Base-by-base conservation (phyloP, 305 asterid genomes). In the Plantago coronopus region DNA sequence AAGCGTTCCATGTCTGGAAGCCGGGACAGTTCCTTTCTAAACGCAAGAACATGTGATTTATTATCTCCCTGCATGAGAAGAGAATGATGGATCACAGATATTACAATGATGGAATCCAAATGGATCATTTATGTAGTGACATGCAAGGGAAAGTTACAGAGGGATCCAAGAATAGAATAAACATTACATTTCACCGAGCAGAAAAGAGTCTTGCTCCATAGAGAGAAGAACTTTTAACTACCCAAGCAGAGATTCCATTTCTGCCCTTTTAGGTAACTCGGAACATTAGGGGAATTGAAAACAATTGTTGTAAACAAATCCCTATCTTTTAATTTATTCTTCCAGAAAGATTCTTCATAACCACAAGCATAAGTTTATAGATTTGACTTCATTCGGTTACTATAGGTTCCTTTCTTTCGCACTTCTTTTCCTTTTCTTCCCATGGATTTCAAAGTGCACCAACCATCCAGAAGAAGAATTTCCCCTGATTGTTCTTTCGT, bases 1-100 rank as follows among this genome's bases (percentile, higher is more conserved):
- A 85, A 74, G 62, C 97, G 87, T 65, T 93, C 99, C 97, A 93
- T 84, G 72, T 93, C 99, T 0, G 96, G 97, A 61, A 93, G 88
- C 79, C 75, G 79, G 65, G 87, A 81, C 66, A 93, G 53, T 77
- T 93, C 95, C 73, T 85, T 93, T 74, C 96, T 80, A 65, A 93
- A 93, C 77, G 76, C 84, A 69, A 87, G 86, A 57, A 78, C 95
- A 57, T 68, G 53, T 65, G 89, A 81, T 61, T 62, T 77, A 77
- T 85, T 83, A 49, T 61, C 71, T 69, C 91, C 97, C 97, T 89
- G 62, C 51, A 72, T 64, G 47, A n/a, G 45, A 55, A 66, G 50
- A 21, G 45, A 55, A 60, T 9, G 25, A 46, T 46, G 13, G 27
- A 38, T 53, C 0, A 16, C 5, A 25, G 42, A 1, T 15, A 54